Conservation (phyloP, 2,329 filamentous ascomycete genomes). For the Clonostachys rhizophaga region DNA sequence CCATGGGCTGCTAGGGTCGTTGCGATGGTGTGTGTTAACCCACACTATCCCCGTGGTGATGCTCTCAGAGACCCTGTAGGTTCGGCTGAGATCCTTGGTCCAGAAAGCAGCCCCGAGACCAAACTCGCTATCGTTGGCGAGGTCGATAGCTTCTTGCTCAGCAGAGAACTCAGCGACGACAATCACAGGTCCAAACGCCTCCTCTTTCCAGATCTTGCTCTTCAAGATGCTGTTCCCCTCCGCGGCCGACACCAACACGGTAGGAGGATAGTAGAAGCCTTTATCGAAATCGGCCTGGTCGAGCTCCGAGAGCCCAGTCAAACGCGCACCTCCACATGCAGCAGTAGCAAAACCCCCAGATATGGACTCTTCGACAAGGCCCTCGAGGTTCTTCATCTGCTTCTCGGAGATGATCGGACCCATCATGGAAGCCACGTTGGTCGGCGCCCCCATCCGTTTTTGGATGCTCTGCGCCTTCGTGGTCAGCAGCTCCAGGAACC, state of each 20-base stretch:
- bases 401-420: slow-evolving; percentile 57
- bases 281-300: slow-evolving; percentile 46
- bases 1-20: slow-evolving; percentile 69
- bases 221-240: slow-evolving; percentile 51
- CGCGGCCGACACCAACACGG: slow-evolving; percentile 55
- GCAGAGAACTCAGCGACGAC: slow-evolving; percentile 78
- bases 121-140: slow-evolving; percentile 96
- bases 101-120: slow-evolving; percentile 92
- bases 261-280: slow-evolving; percentile 77
- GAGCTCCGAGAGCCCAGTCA: slow-evolving; percentile 39
- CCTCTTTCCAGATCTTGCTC: slow-evolving; percentile 72
- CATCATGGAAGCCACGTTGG: slow-evolving; percentile 55
- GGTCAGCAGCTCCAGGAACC: slow-evolving; percentile 67
- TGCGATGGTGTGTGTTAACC: slow-evolving; percentile 74
- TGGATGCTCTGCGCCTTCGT: slow-evolving; percentile 54
- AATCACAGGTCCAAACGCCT: slow-evolving; percentile 91
- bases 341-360: slow-evolving; percentile 87
- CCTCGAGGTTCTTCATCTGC: slow-evolving; percentile 69
- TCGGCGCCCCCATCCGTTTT: slow-evolving; percentile 50
- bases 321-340: slow-evolving; percentile 58
- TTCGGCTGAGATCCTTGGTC: slow-evolving; percentile 79
- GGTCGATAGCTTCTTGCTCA: slow-evolving; percentile 62
- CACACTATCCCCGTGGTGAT: slow-evolving; percentile 94
- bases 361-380: slow-evolving; percentile 73
- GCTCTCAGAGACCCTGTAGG: slow-evolving; percentile 70